A percentile compares a stretch with the other conserved stretches of the same genome.
Conservation (phyloP, 1,139 yeast genomes). For the Candida sp. region DNA sequence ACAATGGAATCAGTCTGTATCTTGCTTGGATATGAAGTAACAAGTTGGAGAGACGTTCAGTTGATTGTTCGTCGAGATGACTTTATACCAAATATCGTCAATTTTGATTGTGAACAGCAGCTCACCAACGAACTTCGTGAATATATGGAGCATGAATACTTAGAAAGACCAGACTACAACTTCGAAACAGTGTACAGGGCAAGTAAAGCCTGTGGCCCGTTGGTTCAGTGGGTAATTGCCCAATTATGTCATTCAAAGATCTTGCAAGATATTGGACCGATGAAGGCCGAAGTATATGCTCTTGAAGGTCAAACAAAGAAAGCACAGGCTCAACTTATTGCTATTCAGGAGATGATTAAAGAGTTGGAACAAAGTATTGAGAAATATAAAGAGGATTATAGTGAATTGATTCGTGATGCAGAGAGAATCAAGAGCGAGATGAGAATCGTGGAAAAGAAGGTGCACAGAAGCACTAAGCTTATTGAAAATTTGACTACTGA, state of each 20-base stretch:
- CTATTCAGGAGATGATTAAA: conserved; percentile 75
- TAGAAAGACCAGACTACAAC: conserved; percentile 62
- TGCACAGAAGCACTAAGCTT: conserved; percentile 59
- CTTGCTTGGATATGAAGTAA: conserved; percentile 68
- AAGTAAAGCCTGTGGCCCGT: conserved; percentile 94
- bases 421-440: conserved; percentile 75
- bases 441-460: conserved; percentile 57
- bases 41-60: conserved; percentile 82
- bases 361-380: conserved; percentile 75
- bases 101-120: conserved; percentile 62
- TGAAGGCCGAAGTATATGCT: conserved; percentile 58
- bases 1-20: conserved; percentile 89
- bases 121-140: conserved; percentile 51
- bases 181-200: conserved; percentile 82
- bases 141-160: conserved; percentile 57
- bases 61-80: conserved; percentile 80
- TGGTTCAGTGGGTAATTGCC: conserved; percentile 86
- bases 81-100: conserved; percentile 80
- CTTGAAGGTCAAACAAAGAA: conserved; percentile 61
- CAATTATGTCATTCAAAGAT: conserved; percentile 72
- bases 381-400: conserved; percentile 63
- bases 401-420: conserved; percentile 69
- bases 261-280: conserved; percentile 70
- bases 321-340: conserved; percentile 66
- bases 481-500: conserved; percentile 67